phyloP scores from a whole-genome alignment of 1,139 yeast species.

The Meyerozyma athensensis region DNA sequence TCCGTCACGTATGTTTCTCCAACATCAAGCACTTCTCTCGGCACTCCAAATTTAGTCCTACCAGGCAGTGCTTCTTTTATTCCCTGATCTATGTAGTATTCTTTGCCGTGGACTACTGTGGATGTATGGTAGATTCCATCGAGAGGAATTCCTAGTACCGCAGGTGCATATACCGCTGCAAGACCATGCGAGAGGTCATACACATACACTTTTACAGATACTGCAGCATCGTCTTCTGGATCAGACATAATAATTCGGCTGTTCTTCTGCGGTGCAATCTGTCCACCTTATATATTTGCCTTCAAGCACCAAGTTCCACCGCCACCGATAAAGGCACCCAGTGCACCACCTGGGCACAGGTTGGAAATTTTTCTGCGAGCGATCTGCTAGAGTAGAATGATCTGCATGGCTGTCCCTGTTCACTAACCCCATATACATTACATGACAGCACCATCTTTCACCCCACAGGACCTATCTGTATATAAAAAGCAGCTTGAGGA shows the following conservation, averaged over 20 bases:
- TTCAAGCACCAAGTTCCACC: no score
- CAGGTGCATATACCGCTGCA: conserved; percentile 39
- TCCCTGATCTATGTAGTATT: conserved; percentile 59
- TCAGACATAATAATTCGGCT: background rate
- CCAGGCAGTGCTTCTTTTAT: conserved; percentile 47
- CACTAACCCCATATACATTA: background rate
- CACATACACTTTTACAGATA: conserved; percentile 51
- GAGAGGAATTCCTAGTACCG: conserved; percentile 40
- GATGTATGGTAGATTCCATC: conserved; percentile 71
- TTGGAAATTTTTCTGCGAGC: conserved; percentile 1
- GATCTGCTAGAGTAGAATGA: background rate
- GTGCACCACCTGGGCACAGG: background rate
- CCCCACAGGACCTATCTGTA: conserved; percentile 17
- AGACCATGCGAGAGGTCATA: conserved; percentile 56
- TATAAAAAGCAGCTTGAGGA: conserved; percentile 27
- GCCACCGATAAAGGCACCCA: no score
- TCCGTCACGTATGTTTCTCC: conserved; percentile 50
- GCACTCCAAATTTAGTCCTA: conserved; percentile 55
- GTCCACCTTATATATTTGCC: no score
- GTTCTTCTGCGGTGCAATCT: background rate
- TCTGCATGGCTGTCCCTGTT: conserved; percentile 1
- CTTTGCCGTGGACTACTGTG: conserved; percentile 51
- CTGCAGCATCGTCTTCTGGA: conserved; percentile 11
- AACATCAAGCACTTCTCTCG: conserved; percentile 48
- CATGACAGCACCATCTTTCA: background rate